Evolutionary conservation across 371 early-diverging fungal species (phyloP).

Genomic region (Mortierella sp.): DNA sequence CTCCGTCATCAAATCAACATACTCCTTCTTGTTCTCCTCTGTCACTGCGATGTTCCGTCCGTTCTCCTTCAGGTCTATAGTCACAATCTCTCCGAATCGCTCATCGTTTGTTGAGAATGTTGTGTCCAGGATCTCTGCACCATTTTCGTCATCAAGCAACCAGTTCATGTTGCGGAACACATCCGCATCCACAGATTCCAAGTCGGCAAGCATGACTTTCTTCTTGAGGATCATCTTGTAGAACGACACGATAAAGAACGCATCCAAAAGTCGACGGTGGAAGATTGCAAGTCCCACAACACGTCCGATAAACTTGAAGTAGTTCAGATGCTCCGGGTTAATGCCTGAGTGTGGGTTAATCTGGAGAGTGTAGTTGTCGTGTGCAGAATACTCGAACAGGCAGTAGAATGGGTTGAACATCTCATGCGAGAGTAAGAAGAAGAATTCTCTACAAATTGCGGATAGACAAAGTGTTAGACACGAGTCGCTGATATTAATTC

Average conservation of each 20-base stretch:
- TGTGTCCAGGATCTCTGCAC: conserved; percentile 84
- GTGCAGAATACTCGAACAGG: conserved; percentile 97
- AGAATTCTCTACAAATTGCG: conserved; percentile 77
- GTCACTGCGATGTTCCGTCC: conserved; percentile 95
- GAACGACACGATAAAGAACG: conserved; percentile 95
- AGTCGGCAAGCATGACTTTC: conserved; percentile 87
- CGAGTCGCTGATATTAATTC: too few relatives aligned
- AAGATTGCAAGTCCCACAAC: conserved; percentile 96
- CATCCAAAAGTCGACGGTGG: conserved; percentile 96
- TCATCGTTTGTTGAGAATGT: conserved; percentile 95
- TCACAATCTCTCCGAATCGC: conserved; percentile 91
- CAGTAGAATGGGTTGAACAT: conserved; percentile 99
- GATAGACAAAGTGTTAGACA: background rate
- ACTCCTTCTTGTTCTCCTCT: conserved; percentile 97
- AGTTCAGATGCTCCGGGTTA: conserved; percentile 98
- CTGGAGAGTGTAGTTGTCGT: conserved; percentile 96
- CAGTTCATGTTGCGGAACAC: conserved; percentile 92
- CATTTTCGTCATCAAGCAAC: conserved; percentile 93
- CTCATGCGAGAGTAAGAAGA: conserved; percentile 95
- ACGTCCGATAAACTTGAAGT: conserved; percentile 98
- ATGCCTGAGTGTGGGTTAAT: conserved; percentile 96
- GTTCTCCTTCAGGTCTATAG: conserved; percentile 89
- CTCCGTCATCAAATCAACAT: conserved; percentile 88
- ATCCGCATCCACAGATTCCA: conserved; percentile 97
- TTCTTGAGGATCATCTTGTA: conserved; percentile 96